Evolutionary conservation across 148 eudicot genomes (phyloP).

Genomic region (Vaccinium corymbosum): DNA sequence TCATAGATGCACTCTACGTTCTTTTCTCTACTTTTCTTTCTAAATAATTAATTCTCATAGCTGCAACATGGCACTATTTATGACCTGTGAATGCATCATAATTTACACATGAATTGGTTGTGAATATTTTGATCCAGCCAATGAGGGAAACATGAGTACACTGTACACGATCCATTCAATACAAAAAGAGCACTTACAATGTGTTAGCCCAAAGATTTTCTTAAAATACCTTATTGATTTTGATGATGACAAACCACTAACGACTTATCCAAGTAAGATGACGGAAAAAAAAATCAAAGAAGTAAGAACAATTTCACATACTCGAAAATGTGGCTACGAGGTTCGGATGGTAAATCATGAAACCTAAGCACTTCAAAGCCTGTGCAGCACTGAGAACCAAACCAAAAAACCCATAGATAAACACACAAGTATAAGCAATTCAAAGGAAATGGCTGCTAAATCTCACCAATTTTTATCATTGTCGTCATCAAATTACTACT

Average conservation of each 20-base stretch:
- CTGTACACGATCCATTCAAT: not conserved
- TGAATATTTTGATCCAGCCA: not conserved
- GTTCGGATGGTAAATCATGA: slow-evolving; percentile 73
- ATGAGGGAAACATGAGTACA: not conserved
- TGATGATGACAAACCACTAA: too few relatives aligned
- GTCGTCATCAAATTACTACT: not conserved
- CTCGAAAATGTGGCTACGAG: slow-evolving; percentile 42
- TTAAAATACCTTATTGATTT: too few relatives aligned
- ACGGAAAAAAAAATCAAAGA: not conserved
- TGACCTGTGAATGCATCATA: not conserved
- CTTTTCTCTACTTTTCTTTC: not conserved
- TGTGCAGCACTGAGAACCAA: slow-evolving; percentile 43
- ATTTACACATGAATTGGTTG: not conserved
- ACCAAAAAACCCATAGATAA: slow-evolving; percentile 3
- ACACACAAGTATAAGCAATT: not conserved
- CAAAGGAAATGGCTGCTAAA: not conserved
- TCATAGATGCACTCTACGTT: not conserved
- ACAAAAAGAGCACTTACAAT: not conserved
- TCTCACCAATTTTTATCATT: not conserved
- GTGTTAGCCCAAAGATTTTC: too few relatives aligned
- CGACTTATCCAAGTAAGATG: too few relatives aligned
- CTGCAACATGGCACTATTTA: not conserved
- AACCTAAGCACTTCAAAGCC: slow-evolving; percentile 92
- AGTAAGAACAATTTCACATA: slow-evolving; percentile 13
- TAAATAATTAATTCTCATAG: not conserved